Conservation (phyloP, 805 yeast species). For the Lachancea meyersii region DNA sequence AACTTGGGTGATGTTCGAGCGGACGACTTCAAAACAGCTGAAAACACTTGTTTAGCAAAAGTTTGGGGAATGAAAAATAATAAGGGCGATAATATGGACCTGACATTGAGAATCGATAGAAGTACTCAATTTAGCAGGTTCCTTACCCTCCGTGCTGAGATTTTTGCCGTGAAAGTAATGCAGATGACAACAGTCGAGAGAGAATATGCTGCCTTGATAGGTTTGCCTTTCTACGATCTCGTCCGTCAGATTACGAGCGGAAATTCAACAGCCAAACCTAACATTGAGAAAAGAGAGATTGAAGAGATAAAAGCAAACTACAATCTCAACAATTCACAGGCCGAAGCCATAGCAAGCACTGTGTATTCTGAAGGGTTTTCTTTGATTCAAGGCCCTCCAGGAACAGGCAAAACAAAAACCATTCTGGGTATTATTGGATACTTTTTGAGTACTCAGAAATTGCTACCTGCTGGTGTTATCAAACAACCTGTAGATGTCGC, state of each 20-base stretch:
- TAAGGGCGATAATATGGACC: slow-evolving; percentile 60
- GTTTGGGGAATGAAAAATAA: slow-evolving; percentile 65
- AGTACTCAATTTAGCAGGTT: slow-evolving; percentile 41
- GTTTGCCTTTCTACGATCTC: slow-evolving; percentile 75
- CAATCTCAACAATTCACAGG: slow-evolving; percentile 81
- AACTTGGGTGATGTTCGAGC: slow-evolving; percentile 26
- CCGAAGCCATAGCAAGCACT: slow-evolving; percentile 76
- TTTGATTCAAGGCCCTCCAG: slow-evolving; percentile 97
- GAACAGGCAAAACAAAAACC: slow-evolving; percentile 98
- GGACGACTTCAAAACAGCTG: slow-evolving; percentile 31
- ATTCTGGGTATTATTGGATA: slow-evolving; percentile 87
- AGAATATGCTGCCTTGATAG: slow-evolving; percentile 79
- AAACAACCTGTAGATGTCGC: slow-evolving; percentile 27
- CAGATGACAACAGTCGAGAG: slow-evolving; percentile 90
- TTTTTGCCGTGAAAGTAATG: slow-evolving; percentile 69
- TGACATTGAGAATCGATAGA: slow-evolving; percentile 61
- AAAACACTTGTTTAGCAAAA: slow-evolving; percentile 69
- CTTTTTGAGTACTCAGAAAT: slow-evolving; percentile 41
- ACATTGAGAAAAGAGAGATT: slow-evolving; percentile 34
- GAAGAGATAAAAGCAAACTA: slow-evolving; percentile 42
- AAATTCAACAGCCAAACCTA: slow-evolving; percentile 37
- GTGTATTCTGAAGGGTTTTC: slow-evolving; percentile 68
- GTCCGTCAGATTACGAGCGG: slow-evolving; percentile 62
- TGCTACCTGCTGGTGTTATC: slow-evolving; percentile 26
- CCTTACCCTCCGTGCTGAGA: slow-evolving; percentile 55